These are phyloP conservation scores for Phyllosticta ampelicida DNA, from an alignment of 2,329 filamentous ascomycete species.

Conservation along the genomic window DNA sequence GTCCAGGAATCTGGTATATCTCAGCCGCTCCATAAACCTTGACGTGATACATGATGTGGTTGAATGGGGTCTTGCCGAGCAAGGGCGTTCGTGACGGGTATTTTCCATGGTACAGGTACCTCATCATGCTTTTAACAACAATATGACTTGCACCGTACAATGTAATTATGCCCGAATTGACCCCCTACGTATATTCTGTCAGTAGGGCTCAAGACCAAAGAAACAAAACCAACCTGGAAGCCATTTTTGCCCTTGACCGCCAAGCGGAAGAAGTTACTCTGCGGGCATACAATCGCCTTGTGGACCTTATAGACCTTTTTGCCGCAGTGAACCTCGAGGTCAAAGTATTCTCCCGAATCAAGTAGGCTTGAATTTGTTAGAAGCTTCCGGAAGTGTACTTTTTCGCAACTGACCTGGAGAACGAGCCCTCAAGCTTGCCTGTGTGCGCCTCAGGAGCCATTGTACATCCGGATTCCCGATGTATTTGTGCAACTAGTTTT, in stretches of 20 bases:
- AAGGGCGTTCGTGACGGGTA: neutral
- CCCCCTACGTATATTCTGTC: neutral
- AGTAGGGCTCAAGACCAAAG: neutral
- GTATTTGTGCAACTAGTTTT: too few species aligned
- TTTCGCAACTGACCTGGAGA: neutral
- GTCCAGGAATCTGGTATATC: neutral
- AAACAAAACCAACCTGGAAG: neutral
- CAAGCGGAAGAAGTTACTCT: constrained; percentile 3
- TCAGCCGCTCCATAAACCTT: neutral
- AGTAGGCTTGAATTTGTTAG: neutral
- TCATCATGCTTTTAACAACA: constrained; percentile 1
- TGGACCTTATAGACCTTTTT: neutral
- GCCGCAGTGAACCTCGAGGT: neutral
- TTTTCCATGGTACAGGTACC: constrained; percentile 11
- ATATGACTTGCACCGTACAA: neutral
- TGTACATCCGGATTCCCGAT: too few species aligned
- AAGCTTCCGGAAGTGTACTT: neutral
- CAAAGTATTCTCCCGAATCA: neutral
- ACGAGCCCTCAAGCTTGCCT: too few species aligned
- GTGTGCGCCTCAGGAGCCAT: too few species aligned
- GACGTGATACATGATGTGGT: neutral
- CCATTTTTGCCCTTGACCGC: neutral
- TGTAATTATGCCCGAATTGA: neutral
- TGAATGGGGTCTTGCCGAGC: neutral
- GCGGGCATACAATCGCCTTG: constrained; percentile 3